Evolutionary conservation across 176 grass and related monocot species (phyloP).

Genomic region (Bromus sterilis): DNA sequence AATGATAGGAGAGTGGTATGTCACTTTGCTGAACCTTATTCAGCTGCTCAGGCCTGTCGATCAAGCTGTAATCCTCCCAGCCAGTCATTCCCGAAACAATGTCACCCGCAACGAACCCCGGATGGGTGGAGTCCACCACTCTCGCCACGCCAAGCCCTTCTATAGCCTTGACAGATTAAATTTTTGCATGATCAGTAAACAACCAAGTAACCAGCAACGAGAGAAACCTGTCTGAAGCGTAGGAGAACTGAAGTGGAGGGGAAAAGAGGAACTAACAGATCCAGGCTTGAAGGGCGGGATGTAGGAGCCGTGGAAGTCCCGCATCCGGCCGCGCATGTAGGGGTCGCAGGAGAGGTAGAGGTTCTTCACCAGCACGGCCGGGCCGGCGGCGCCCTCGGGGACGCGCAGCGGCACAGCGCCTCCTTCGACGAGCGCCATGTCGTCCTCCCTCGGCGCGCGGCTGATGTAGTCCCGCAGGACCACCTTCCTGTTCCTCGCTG

Average conservation of each 20-base stretch:
- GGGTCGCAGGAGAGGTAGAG: slow-evolving; percentile 92
- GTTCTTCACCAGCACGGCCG: slow-evolving; percentile 60
- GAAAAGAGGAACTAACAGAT: slow-evolving; percentile 18
- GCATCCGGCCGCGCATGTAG: slow-evolving; percentile 74
- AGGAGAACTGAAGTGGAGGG: neutral
- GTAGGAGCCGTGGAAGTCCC: slow-evolving; percentile 48
- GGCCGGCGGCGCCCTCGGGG: slow-evolving; percentile 28
- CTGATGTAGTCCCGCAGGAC: slow-evolving; percentile 60
- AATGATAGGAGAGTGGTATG: slow-evolving; percentile 68
- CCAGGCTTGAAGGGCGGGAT: slow-evolving; percentile 79
- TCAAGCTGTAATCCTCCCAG: slow-evolving; percentile 85
- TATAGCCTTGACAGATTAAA: slow-evolving; percentile 29
- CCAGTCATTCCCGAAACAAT: slow-evolving; percentile 64
- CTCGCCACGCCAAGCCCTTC: slow-evolving; percentile 62
- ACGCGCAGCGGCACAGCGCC: slow-evolving; percentile 28
- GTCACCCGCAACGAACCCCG: slow-evolving; percentile 49
- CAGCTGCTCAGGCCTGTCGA: slow-evolving; percentile 45
- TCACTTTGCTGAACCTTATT: slow-evolving; percentile 48
- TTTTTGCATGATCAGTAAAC: neutral
- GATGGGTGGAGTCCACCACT: slow-evolving; percentile 61
- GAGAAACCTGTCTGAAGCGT: neutral
- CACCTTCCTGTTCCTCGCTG: slow-evolving; percentile 65
- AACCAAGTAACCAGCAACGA: neutral
- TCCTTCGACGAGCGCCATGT: slow-evolving; percentile 63
- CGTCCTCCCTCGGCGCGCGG: slow-evolving; percentile 61